Base-by-base conservation (phyloP, 805 yeast genomes). In the Metschnikowia chrysomelidarum region DNA sequence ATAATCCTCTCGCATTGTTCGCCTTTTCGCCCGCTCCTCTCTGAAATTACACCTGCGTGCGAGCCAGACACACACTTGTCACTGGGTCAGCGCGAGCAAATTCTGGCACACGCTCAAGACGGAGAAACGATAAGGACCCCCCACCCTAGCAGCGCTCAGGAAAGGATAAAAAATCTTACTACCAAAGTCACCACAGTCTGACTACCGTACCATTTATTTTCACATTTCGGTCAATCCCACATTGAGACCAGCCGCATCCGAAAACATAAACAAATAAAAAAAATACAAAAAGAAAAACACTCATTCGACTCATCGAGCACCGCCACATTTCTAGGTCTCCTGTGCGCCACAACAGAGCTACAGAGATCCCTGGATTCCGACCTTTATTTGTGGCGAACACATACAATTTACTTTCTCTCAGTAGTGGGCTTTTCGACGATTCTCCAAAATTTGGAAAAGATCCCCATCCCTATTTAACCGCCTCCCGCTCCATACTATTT, bases 31-130 rank as follows among this genome's bases (percentile, higher is more conserved):
- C 23, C 20, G 16, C 27, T 27, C 36, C 36, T 17, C 32, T 19
- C 34, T 20, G 28, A 19, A 30, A 35, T 35, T 35, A 34, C 39
- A 35, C 39, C 39, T 35, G 39, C 39, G 34, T 35, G 25, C 29
- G 32, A 25, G 12, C 30, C 20, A 26, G 25, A 26, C 34, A 21
- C 28, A 30, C 28, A 24, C 27, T 33, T 22, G 16, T 8, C 15
- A n/a, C n/a, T n/a, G n/a, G n/a, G n/a, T n/a, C n/a, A n/a, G n/a
- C n/a, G 36, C 23, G 36, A 33, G 36, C 36, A 33, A 27, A 27
- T 27, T 27, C 36, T 9, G 36, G 19, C 23, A 12, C 27, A 27
- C 31, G 8, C 30, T 19, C 34, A 17, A 23, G 12, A 23, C 34
- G 24, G 24, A 30, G 17, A 12, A 29, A 34, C 34, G 38, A 34